These are phyloP conservation scores for Yamadazyma siamensis DNA, from an alignment of 1,139 yeast species.

Conservation along the genomic window DNA sequence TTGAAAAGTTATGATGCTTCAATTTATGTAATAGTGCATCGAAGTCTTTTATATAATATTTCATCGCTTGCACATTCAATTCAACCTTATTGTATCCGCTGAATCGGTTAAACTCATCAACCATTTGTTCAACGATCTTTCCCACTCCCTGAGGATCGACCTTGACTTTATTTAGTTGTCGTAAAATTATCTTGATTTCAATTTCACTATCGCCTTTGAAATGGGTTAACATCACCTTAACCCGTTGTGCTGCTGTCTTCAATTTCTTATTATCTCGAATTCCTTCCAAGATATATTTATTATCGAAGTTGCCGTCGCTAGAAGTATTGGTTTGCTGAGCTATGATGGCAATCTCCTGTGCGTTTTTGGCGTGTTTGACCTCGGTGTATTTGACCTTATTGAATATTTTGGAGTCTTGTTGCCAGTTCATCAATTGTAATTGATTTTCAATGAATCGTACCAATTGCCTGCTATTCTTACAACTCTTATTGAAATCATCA, in stretches of 20 bases:
- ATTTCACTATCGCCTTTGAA: conserved; percentile 7
- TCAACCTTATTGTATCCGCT: conserved; percentile 3
- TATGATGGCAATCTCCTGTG: neutral
- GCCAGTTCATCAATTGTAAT: conserved; percentile 29
- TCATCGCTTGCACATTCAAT: conserved; percentile 4
- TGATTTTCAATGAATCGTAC: conserved; percentile 33
- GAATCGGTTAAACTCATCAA: conserved; percentile 7
- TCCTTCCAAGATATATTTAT: conserved; percentile 14
- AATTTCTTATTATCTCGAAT: conserved; percentile 4
- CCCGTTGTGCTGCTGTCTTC: conserved; percentile 2
- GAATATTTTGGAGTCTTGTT: conserved; percentile 24
- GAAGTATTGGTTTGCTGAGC: neutral
- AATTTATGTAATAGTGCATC: conserved; percentile 7
- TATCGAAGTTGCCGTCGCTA: neutral
- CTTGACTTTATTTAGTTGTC: conserved; percentile 3
- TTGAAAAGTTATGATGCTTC: conserved; percentile 2
- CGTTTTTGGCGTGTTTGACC: conserved; percentile 6
- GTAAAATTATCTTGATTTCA: conserved; percentile 5
- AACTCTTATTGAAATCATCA: conserved; percentile 34
- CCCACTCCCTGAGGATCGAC: conserved; percentile 6
- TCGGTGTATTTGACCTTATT: conserved; percentile 28
- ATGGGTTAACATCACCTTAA: conserved; percentile 6
- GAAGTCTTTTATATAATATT: conserved; percentile 6
- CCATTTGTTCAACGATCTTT: conserved; percentile 4
- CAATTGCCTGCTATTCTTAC: conserved; percentile 24